Evolutionary conservation across 805 yeast genomes (phyloP), one percentile per base, ranked within the genome.

Genomic region (Martiniozyma abietophila): DNA sequence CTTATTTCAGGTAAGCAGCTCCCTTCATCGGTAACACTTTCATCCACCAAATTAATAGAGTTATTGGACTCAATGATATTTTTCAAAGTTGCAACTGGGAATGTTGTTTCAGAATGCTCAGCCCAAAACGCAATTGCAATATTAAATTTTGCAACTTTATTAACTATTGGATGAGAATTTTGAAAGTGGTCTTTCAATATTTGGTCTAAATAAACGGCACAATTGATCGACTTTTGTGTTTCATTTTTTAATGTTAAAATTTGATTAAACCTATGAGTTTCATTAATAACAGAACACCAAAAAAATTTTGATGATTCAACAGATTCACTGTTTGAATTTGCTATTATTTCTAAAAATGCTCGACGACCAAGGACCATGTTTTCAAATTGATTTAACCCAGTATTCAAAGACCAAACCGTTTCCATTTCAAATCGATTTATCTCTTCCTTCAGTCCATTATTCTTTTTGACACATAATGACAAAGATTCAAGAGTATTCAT

Each of bases 81-180:
- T 36, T 65, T 58, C 38, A 82, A 48, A 46, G 78, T 69, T 3
- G 58, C 60, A 7, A 83, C 71, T 0, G 95, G 75, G 11, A 69
- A 60, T 8, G 60, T 56, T 0, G 69, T 48, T 29, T 53, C 64
- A 29, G 77, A 74, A 0, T 74, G 73, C 35, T 71, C 72, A 0
- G 58, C 54, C 94, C 95, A 83, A 18, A 80, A 58, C 0, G 80
- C 67, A 5, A 61, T 54, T 0, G 95, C 84, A 0, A 73, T 51
- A 28, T 74, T 74, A 42, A 63, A 64, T 31, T 58, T 57, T 0
- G 71, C 55, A 5, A 55, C 30, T 27, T 46, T 38, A 5, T 29
- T 25, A 4, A 48, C 46, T 15, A 38, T 39, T 5, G 27, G 12
- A 10, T 38, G 28, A 2, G 46, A 39, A 4, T 27, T n/a, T 27